Base-by-base conservation (phyloP, 768 basidiomycete genomes). In the Clitopilus hobsonii region DNA sequence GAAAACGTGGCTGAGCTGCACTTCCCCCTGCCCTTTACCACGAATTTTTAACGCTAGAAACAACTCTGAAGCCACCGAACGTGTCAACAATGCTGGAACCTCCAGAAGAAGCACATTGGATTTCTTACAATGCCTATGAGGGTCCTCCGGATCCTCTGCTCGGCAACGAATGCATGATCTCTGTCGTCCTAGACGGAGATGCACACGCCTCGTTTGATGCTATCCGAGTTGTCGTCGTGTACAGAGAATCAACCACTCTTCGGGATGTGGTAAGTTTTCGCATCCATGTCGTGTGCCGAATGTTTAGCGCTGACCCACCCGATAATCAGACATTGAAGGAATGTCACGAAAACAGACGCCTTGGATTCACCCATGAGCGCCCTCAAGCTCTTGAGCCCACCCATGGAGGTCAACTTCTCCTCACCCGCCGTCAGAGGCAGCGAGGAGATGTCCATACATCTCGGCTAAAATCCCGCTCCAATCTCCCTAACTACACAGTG, bases 141-240 rank as follows among this genome's bases (percentile, higher is more conserved):
- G 54, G 57, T 4, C 54, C 57, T 20, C 28, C 50, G 25, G 11
- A 23, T 38, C 49, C 57, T 14, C 28, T 29, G 25, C 28, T 41
- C n/a, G 50, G 38, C 23, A 55, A 54, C 51, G 47, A 51, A 32
- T 60, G 52, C 45, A 52, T 56, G 58, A 29, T 56, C 20, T 56
- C 58, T 29, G 50, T 57, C 26, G 58, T 60, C 24, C 32, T 60
- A 23, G 58, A 60, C 6, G 56, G 41, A 8, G 55, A 41, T 3
- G 50, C 45, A 6, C 29, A 18, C 30, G 38, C 26, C 26, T 14
- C 30, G 28, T 60, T 60, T 20, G 28, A 45, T 25, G 56, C 50
- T 7, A 56, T 60, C 51, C 49, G 56, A 23, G 22, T 60, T 13
- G 45, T 56, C 11, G 38, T 60, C 41, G 56, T 47, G 10, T 54